Base-by-base conservation (phyloP, 1,284 basidiomycete genomes). In the Anthracocystis panici-leucophaei region DNA sequence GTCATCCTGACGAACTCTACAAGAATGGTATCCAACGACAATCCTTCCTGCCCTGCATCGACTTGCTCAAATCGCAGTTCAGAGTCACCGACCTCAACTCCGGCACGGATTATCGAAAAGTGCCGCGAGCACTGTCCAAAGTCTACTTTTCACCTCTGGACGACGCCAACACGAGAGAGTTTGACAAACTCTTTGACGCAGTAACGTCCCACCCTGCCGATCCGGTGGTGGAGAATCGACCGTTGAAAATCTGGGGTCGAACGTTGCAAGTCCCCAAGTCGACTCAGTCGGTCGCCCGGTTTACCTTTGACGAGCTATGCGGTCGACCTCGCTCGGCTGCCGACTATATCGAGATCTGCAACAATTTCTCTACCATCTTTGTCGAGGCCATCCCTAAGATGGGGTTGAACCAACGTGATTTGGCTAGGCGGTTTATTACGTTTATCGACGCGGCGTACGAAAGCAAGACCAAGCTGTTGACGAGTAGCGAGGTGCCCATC, bases 11-110 rank as follows among this genome's bases (percentile, higher is more conserved):
- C 83, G 94, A 98, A 46, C 89, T 99, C 0, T 99, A 99, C 88
- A 96, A 96, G 89, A 99, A 99, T 80, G 97, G 97, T 0, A 97
- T 99, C 55, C 97, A 99, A 85, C 91, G 97, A 20, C 90, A 92
- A n/a, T 95, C 93, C 78, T 99, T 99, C 87, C 85, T 98, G 41
- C 97, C 97, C 5, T 92, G 95, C 57, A 99, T 99, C 72, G 92
- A 97, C 40, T 88, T 99, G 40, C 90, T 99, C 81, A 96, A 97
- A 87, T 87, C 91, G 3, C 90, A 89, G 33, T 94, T 97, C 78
- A 89, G 91, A 59, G 91, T 99, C 7, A 92, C 92, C 2, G 94
- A 97, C 85, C 89, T 99, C 29, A 92, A 98, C 86, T 97, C 95
- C 11, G 94, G 93, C 45, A 97, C 94, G 60, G 94, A 95, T 92